phyloP scores from a whole-genome alignment of 257 asterid genomes.

The Striga asiatica region DNA sequence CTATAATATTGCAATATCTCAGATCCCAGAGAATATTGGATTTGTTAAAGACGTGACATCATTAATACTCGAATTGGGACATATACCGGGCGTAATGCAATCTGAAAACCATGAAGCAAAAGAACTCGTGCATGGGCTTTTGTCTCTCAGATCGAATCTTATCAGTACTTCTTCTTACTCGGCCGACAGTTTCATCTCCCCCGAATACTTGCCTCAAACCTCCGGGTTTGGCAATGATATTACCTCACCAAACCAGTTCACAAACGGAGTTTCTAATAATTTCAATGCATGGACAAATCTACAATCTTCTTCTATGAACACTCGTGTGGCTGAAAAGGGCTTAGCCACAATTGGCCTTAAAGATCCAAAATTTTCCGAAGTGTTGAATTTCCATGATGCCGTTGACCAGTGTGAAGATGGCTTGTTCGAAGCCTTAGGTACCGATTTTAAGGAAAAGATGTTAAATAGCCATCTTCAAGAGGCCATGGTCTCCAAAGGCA shows the following conservation, averaged over 20 bases:
- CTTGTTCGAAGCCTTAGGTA: slow-evolving; percentile 50
- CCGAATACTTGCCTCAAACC: slow-evolving; percentile 16
- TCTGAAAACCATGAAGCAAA: neutral
- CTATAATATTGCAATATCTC: slow-evolving; percentile 14
- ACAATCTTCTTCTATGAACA: too few species aligned
- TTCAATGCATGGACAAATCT: slow-evolving; percentile 30
- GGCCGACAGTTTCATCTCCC: slow-evolving; percentile 10
- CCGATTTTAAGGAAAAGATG: slow-evolving; percentile 34
- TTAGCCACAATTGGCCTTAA: slow-evolving; percentile 14
- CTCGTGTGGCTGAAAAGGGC: too few species aligned
- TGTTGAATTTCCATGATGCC: slow-evolving; percentile 17
- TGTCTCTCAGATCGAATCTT: neutral
- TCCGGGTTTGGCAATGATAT: slow-evolving; percentile 6
- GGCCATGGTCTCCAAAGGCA: slow-evolving; percentile 37
- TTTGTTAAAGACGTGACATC: slow-evolving; percentile 41
- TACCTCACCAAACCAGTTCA: slow-evolving; percentile 7
- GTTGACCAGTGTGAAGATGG: slow-evolving; percentile 37
- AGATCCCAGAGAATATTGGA: slow-evolving; percentile 53
- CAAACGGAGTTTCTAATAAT: slow-evolving; percentile 18
- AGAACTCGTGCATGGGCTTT: slow-evolving; percentile 4
- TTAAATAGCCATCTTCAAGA: slow-evolving; percentile 39
- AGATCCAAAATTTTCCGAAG: slow-evolving; percentile 1
- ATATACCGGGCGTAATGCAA: slow-evolving; percentile 14
- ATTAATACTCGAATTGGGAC: slow-evolving; percentile 42
- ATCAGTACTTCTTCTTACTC: slow-evolving; percentile 18